Percentiles rank a stretch among this genome's conserved stretches.
Evolutionary conservation across 352 stramenopile species (phyloP).

Genomic region (Lagenidium giganteum): DNA sequence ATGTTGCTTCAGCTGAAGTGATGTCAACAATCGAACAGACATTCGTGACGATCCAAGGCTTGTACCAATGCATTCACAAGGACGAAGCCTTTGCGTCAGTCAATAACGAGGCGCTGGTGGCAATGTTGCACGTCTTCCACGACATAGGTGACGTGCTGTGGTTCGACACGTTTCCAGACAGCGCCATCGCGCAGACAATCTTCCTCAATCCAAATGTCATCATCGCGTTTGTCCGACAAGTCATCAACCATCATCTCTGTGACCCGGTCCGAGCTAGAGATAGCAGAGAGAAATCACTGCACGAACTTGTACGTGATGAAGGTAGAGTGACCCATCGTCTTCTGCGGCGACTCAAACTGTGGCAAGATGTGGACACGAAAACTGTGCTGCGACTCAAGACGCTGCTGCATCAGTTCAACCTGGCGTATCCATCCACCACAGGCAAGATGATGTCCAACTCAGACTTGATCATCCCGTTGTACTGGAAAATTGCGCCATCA

Average conservation of each 20-base stretch:
- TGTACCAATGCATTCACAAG: background rate
- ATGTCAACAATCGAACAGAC: too few relatives aligned
- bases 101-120: background rate
- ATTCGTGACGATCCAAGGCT: background rate
- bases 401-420: conserved; percentile 11
- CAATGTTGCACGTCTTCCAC: conserved; percentile 10
- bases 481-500: too few relatives aligned
- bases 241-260: conserved; percentile 12
- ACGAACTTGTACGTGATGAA: conserved; percentile 1
- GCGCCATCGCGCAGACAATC: background rate
- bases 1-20: too few relatives aligned
- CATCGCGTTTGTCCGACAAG: conserved; percentile 6
- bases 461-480: conserved; percentile 9
- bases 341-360: background rate
- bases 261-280: too few relatives aligned
- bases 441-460: background rate
- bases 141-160: conserved; percentile 11
- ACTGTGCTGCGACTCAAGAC: conserved; percentile 5
- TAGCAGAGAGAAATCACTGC: background rate
- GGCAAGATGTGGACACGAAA: background rate
- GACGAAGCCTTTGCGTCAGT: background rate
- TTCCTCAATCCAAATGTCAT: conserved; percentile 5
- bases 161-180: background rate
- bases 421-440: conserved; percentile 2
- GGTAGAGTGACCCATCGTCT: conserved; percentile 3